Conservation (phyloP, 352 stramenopile species). For the Globisporangium barbulae region DNA sequence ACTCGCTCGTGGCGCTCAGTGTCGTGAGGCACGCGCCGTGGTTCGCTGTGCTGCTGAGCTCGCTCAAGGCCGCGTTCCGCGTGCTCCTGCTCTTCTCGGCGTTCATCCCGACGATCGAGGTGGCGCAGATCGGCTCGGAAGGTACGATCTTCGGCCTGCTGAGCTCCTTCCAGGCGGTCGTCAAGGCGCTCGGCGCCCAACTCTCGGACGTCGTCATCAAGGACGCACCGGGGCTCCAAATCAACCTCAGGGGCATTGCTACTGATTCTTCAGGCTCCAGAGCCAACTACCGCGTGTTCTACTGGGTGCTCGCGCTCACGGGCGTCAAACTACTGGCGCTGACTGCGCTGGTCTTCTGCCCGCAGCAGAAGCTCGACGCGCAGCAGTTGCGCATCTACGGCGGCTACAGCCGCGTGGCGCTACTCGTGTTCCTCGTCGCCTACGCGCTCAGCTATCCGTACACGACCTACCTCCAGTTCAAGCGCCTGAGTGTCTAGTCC, state of each 20-base stretch:
- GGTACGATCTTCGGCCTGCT: conserved; percentile 41
- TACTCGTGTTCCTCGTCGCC: conserved; percentile 21
- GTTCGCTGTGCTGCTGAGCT: conserved; percentile 19
- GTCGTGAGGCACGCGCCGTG: conserved; percentile 21
- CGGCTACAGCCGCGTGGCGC: conserved; percentile 32
- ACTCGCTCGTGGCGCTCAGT: conserved; percentile 26
- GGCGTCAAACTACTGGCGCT: conserved; percentile 22
- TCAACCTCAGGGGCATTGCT: conserved; percentile 7
- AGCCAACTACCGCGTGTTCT: conserved; percentile 14
- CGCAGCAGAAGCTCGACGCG: conserved; percentile 40
- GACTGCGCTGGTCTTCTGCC: conserved; percentile 24
- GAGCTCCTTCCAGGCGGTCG: conserved; percentile 30
- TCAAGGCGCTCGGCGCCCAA: conserved; percentile 29
- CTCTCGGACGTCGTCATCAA: conserved; percentile 17
- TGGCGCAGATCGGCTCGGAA: conserved; percentile 38
- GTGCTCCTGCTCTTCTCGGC: conserved; percentile 27
- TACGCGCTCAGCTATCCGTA: conserved; percentile 25
- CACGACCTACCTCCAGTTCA: conserved; percentile 20
- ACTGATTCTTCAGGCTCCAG: neutral
- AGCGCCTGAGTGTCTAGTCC: neutral
- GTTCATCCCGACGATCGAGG: conserved; percentile 43
- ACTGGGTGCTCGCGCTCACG: conserved; percentile 18
- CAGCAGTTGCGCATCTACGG: conserved; percentile 47
- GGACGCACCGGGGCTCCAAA: conserved; percentile 7
- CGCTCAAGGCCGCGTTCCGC: conserved; percentile 21